Evolutionary conservation across 1,284 basidiomycete species (phyloP), one percentile per base, ranked within the genome.

Genomic region (Stereum hirsutum): DNA sequence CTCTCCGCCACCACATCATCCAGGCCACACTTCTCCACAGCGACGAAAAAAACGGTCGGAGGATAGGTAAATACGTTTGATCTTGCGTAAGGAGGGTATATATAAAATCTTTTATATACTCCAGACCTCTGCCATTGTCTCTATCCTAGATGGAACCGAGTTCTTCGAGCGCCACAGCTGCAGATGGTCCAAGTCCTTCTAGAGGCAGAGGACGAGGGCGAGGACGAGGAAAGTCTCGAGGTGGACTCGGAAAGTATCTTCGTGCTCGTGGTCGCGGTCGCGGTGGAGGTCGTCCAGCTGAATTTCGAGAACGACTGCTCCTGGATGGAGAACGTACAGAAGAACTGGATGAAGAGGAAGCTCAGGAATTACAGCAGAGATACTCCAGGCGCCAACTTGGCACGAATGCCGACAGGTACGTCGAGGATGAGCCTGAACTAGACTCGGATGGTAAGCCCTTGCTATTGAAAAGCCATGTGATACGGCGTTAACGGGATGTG

Each of bases 341-440:
- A 15, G 68, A 69, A 24, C 39, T 59, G 4, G 57, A 62, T 35
- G 62, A 62, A 38, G 71, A 72, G 42, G 69, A 68, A 30, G 66
- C 64, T 5, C 61, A 65, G 33, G 79, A 77, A 53, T 48, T 63
- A 10, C 62, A 61, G 12, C 57, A 56, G 34, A 79, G 72, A 53
- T 87, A 72, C 46, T 59, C 72, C 20, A 65, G 66, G 48, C 68
- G 85, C 39, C 62, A 75, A 41, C 63, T 88, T 11, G 76, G 68
- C 8, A 70, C 78, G 6, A 88, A 88, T 54, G 78, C 66, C 0
- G 81, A 86, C 65, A 68, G 83, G 43, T 88, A 87, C 55, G 69
- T 56, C 15, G 84, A 87, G 58, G 70, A 72, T 19, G 77, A 76
- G 45, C 74, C 75, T 1, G 74, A 80, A 49, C 59, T 83, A 27